These are phyloP conservation scores for Podaxis sp. DNA, from an alignment of 768 basidiomycete species.

Conservation along the genomic window DNA sequence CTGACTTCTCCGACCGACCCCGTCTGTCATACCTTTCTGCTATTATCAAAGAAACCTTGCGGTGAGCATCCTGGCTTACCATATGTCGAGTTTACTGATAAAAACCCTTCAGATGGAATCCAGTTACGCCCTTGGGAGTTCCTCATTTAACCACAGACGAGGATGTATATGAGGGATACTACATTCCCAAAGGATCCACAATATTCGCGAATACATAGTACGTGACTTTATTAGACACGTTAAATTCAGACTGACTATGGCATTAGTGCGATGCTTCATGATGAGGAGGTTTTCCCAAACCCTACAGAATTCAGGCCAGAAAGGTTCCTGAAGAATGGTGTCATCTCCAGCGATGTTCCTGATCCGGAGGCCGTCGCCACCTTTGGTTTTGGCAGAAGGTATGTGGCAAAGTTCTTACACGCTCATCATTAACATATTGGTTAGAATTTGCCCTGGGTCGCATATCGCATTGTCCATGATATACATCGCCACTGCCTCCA, in stretches of 20 bases:
- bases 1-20: conserved; percentile 19
- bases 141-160: conserved; percentile 8
- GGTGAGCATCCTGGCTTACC: conserved; percentile 9
- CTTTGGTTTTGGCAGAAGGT: conserved; percentile 35
- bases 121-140: conserved; percentile 9
- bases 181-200: conserved; percentile 14
- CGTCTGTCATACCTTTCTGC: conserved; percentile 24
- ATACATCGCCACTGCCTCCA: conserved; percentile 4
- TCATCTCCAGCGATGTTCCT: conserved; percentile 22
- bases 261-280: conserved; percentile 16
- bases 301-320: conserved; percentile 16
- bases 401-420: background rate
- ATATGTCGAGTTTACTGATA: background rate
- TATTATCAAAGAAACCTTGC: conserved; percentile 22
- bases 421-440: background rate
- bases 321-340: conserved; percentile 16
- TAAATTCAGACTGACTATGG: background rate
- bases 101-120: background rate
- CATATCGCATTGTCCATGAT: conserved; percentile 4
- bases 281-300: conserved; percentile 13
- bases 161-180: conserved; percentile 15
- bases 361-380: conserved; percentile 24
- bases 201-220: conserved; percentile 13
- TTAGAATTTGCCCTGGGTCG: conserved; percentile 15
- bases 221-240: background rate